A percentile compares a stretch with the other conserved stretches of the same genome.
Evolutionary conservation across 2,329 filamentous ascomycete genomes (phyloP).

Genomic region (Beauveria brongniartii): DNA sequence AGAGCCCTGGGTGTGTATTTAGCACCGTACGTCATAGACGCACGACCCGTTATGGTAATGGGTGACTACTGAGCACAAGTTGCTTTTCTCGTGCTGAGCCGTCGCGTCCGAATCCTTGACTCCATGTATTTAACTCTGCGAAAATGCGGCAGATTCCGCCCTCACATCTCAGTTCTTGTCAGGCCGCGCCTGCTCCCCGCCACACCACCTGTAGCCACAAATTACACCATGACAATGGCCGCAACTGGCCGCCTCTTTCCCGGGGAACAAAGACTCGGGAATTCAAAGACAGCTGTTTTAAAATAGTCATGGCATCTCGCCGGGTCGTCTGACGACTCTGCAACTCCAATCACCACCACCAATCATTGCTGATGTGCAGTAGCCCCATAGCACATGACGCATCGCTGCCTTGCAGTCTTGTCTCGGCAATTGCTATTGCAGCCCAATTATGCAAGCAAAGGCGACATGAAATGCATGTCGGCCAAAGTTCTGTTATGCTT

Average conservation of each 20-base stretch:
- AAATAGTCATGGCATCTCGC: no score
- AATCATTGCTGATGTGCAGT: background rate
- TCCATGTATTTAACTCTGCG: no score
- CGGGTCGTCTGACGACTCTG: no score
- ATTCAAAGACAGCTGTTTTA: no score
- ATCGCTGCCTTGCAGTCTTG: background rate
- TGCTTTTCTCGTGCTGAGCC: background rate
- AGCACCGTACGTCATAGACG: background rate
- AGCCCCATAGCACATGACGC: background rate
- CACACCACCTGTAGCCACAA: background rate
- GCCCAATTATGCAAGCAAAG: background rate
- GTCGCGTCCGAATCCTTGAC: background rate
- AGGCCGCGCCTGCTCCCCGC: background rate
- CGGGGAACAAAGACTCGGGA: no score
- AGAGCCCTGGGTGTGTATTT: background rate
- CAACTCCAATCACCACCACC: background rate
- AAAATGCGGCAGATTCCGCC: background rate
- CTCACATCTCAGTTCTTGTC: slow-evolving; percentile 3
- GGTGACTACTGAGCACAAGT: background rate
- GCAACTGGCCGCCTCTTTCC: background rate
- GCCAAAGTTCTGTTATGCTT: background rate
- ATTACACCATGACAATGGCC: background rate
- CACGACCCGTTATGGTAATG: background rate
- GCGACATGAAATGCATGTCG: background rate
- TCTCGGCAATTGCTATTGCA: slow-evolving; percentile 1